Percentiles rank a stretch among this genome's conserved stretches.
phyloP scores from a whole-genome alignment of 352 stramenopile species.

The Elongisporangium prolatum region DNA sequence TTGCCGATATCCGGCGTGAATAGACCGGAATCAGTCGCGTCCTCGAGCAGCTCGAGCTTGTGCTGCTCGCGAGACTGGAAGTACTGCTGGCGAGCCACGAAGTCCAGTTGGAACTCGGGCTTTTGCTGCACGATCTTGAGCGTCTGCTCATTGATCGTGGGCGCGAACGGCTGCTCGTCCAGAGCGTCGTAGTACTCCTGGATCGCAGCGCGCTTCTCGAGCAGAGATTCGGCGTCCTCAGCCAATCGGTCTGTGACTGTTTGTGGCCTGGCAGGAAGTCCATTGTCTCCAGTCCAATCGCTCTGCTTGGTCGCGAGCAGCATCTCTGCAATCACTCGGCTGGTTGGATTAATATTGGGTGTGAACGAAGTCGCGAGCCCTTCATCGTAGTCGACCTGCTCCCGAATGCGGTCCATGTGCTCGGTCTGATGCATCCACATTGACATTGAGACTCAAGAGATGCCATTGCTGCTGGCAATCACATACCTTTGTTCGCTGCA shows the following conservation, averaged over 20 bases:
- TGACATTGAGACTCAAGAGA: constrained; percentile 1
- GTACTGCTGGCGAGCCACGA: constrained; percentile 61
- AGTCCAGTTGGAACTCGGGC: constrained; percentile 78
- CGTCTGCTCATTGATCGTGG: constrained; percentile 56
- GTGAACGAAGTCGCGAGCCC: constrained; percentile 29
- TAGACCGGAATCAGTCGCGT: constrained; percentile 24
- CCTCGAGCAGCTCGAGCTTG: constrained; percentile 51
- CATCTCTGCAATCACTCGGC: constrained; percentile 51
- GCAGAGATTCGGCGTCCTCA: constrained; percentile 37
- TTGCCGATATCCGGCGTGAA: constrained; percentile 83
- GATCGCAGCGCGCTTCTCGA: constrained; percentile 44
- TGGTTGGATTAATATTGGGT: constrained; percentile 63
- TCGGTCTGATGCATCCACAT: constrained; percentile 22
- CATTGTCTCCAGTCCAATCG: constrained; percentile 3
- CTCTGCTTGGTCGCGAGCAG: constrained; percentile 24
- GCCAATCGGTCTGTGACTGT: constrained; percentile 53
- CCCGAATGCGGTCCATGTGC: constrained; percentile 36
- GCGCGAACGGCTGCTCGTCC: constrained; percentile 51
- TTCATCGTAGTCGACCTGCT: constrained; percentile 41
- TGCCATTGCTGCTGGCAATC: background rate
- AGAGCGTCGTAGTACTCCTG: constrained; percentile 72
- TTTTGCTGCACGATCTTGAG: constrained; percentile 43
- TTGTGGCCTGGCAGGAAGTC: constrained; percentile 9
- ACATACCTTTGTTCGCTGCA: constrained; percentile 67
- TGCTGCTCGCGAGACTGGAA: constrained; percentile 65